Percentiles rank a stretch among this genome's conserved stretches.
These are phyloP conservation scores for Teratosphaeria zuluensis DNA, from an alignment of 2,329 filamentous ascomycete species.

Conservation along the genomic window DNA sequence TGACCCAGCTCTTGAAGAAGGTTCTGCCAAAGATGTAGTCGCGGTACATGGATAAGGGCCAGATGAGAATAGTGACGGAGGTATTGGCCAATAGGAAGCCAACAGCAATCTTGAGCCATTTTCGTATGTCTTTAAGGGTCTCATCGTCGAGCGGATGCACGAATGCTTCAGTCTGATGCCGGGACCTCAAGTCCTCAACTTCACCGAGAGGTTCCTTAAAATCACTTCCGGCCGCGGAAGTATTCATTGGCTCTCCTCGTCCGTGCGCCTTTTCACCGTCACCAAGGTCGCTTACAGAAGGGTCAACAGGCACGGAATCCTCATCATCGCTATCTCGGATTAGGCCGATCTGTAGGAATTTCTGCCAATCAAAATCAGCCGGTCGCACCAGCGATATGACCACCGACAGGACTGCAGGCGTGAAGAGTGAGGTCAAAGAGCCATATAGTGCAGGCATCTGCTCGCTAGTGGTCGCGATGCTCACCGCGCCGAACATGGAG, in stretches of 20 bases:
- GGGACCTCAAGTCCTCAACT: background rate
- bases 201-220: background rate
- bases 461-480: background rate
- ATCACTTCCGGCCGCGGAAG: background rate
- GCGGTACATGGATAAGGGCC: background rate
- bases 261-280: background rate
- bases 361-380: background rate
- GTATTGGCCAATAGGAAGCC: background rate
- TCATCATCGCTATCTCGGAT: background rate
- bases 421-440: background rate
- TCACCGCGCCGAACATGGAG: background rate
- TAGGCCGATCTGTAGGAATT: background rate
- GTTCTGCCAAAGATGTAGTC: background rate
- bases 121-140: background rate
- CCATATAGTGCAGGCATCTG: background rate
- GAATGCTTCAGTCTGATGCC: background rate
- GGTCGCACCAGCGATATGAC: background rate
- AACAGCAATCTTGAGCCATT: background rate
- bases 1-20: background rate
- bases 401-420: background rate
- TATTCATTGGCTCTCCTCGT: background rate
- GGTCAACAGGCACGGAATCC: background rate
- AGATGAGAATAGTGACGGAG: background rate
- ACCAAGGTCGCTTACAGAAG: background rate
- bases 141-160: background rate